A percentile compares a stretch with the other conserved stretches of the same genome.
Conservation (phyloP, 106 monocot genomes). For the Allium fistulosum region DNA sequence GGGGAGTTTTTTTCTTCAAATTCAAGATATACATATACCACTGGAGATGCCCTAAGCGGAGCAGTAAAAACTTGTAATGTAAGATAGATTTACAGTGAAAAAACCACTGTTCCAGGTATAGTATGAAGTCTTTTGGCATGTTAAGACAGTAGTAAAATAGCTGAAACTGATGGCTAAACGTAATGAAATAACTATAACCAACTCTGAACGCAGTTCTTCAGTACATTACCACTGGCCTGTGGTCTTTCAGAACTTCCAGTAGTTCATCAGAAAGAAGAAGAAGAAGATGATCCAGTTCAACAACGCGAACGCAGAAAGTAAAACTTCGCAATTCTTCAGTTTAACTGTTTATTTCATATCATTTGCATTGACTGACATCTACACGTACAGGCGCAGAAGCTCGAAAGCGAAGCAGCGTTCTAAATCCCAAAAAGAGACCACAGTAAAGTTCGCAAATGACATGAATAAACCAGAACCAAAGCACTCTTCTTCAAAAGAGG, state of each 20-base stretch:
- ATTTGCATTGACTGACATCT: neutral
- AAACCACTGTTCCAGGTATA: no score
- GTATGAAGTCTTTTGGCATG: no score
- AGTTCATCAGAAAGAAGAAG: neutral
- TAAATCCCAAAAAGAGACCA: constrained; percentile 3
- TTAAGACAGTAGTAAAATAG: no score
- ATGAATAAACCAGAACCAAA: neutral
- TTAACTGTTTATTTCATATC: no score
- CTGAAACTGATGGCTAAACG: no score
- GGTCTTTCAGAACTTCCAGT: constrained; percentile 7
- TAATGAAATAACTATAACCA: no score
- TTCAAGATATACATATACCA: no score
- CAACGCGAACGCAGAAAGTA: constrained; percentile 3
- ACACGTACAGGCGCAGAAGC: constrained; percentile 1
- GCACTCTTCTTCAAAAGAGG: constrained; percentile 6
- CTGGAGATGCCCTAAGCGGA: no score
- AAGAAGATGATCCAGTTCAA: constrained; percentile 3
- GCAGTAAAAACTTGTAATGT: no score
- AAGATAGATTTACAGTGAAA: no score
- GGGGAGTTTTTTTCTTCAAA: no score
- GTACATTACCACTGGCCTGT: constrained; percentile 3
- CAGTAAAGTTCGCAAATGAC: neutral
- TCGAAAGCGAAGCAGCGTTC: constrained; percentile 3
- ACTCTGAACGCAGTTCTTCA: constrained; percentile 2
- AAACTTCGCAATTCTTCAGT: neutral